phyloP scores from a whole-genome alignment of 2,329 filamentous ascomycete genomes.

The Mycosphaerella arachidis region DNA sequence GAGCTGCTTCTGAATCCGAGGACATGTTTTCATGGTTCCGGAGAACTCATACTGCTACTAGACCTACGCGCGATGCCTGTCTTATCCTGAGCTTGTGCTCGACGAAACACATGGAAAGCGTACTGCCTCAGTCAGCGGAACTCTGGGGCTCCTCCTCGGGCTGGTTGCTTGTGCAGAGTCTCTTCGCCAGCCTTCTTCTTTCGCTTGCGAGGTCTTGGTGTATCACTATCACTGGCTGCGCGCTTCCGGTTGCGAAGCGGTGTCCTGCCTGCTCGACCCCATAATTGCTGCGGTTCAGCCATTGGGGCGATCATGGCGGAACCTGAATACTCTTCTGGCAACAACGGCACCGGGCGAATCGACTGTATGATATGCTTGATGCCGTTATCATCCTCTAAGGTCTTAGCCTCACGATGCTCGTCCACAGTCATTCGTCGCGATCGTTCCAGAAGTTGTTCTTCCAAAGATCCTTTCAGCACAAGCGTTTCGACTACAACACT shows the following conservation, averaged over 20 bases:
- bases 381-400: constrained; percentile 54
- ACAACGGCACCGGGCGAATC: constrained; percentile 47
- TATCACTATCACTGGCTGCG: neutral
- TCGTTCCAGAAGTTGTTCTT: constrained; percentile 75
- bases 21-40: too few relatives aligned
- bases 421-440: constrained; percentile 67
- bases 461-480: constrained; percentile 72
- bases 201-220: neutral
- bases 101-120: too few relatives aligned
- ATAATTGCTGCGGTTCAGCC: constrained; percentile 41
- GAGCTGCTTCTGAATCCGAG: too few relatives aligned
- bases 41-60: too few relatives aligned
- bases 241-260: constrained; percentile 4
- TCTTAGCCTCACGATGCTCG: constrained; percentile 52
- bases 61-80: too few relatives aligned
- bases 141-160: neutral
- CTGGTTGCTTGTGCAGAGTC: neutral
- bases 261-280: constrained; percentile 35
- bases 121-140: too few relatives aligned
- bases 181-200: neutral
- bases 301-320: constrained; percentile 40
- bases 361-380: constrained; percentile 58
- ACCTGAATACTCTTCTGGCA: constrained; percentile 24
- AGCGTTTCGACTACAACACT: constrained; percentile 82
- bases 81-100: too few relatives aligned